Percentiles rank a stretch among this genome's conserved stretches.
Evolutionary conservation across 768 basidiomycete genomes (phyloP).

Genomic region (Suillus brevipes): DNA sequence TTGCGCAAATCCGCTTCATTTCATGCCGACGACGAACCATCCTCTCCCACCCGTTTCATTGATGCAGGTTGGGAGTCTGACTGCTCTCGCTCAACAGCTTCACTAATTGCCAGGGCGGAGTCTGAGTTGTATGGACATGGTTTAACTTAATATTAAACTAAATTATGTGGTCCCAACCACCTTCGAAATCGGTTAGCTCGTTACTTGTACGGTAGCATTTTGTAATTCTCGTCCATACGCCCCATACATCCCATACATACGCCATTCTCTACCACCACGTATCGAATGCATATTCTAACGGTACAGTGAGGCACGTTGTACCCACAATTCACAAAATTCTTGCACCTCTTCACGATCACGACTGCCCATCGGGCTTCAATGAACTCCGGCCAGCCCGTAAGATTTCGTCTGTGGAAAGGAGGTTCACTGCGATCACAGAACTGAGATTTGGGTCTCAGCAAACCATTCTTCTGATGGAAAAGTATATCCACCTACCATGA

Average conservation of each 20-base stretch:
- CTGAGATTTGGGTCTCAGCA: constrained; percentile 41
- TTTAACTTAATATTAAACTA: constrained; percentile 6
- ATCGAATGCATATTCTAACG: neutral
- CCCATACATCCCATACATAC: neutral
- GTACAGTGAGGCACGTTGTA: constrained; percentile 7
- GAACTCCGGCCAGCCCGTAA: constrained; percentile 86
- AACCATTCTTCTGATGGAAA: constrained; percentile 19
- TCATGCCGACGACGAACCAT: constrained; percentile 36
- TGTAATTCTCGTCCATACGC: constrained; percentile 8
- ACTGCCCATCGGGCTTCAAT: constrained; percentile 75
- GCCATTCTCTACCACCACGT: neutral
- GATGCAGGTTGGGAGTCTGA: constrained; percentile 56
- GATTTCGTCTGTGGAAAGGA: constrained; percentile 95
- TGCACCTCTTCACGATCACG: constrained; percentile 44
- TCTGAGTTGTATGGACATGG: neutral
- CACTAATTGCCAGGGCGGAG: constrained; percentile 1
- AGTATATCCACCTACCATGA: constrained; percentile 66
- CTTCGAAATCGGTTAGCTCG: neutral
- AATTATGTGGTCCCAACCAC: neutral
- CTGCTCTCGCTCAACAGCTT: constrained; percentile 44
- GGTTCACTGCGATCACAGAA: constrained; percentile 92
- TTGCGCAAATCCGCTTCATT: constrained; percentile 43
- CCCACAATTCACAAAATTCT: constrained; percentile 14
- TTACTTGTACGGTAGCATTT: constrained; percentile 8
- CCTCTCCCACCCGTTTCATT: constrained; percentile 50